Conservation (phyloP, 495 filamentous ascomycete genomes). For the Chaetomium tenue region DNA sequence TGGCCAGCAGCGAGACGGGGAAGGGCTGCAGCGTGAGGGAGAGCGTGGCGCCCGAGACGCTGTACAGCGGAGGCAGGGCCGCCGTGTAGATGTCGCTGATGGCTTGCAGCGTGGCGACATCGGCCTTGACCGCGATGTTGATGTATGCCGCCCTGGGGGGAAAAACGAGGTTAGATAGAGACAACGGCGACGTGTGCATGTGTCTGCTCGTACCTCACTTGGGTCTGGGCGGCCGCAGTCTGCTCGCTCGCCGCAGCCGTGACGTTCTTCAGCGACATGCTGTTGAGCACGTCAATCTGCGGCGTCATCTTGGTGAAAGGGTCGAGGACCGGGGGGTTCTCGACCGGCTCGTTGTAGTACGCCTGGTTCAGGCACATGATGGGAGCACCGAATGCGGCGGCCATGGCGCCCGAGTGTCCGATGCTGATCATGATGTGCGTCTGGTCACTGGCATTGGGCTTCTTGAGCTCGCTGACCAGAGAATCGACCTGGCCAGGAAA, state of each 20-base stretch:
- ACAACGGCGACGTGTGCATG: not conserved
- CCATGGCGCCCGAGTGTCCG: too few relatives aligned
- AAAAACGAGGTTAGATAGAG: not conserved
- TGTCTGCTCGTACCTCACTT: not conserved
- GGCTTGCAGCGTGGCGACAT: not conserved
- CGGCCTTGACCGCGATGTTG: not conserved
- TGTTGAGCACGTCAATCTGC: too few relatives aligned
- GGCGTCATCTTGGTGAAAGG: too few relatives aligned
- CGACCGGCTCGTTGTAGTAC: too few relatives aligned
- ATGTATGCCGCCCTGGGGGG: not conserved
- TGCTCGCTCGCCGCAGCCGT: not conserved
- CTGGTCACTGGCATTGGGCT: too few relatives aligned
- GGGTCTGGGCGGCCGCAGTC: not conserved
- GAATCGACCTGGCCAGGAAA: too few relatives aligned
- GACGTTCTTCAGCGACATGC: too few relatives aligned
- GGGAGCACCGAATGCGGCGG: too few relatives aligned
- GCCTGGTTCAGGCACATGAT: too few relatives aligned
- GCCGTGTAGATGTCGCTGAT: not conserved
- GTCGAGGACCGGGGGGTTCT: too few relatives aligned
- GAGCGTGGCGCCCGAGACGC: not conserved
- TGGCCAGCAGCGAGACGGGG: not conserved
- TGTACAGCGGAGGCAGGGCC: not conserved
- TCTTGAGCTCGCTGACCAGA: too few relatives aligned
- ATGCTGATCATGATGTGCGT: too few relatives aligned
- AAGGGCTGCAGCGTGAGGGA: not conserved